These are phyloP conservation scores for Pelargonium myrrhifolium DNA, from an alignment of 441 rosid genomes.

Conservation along the genomic window DNA sequence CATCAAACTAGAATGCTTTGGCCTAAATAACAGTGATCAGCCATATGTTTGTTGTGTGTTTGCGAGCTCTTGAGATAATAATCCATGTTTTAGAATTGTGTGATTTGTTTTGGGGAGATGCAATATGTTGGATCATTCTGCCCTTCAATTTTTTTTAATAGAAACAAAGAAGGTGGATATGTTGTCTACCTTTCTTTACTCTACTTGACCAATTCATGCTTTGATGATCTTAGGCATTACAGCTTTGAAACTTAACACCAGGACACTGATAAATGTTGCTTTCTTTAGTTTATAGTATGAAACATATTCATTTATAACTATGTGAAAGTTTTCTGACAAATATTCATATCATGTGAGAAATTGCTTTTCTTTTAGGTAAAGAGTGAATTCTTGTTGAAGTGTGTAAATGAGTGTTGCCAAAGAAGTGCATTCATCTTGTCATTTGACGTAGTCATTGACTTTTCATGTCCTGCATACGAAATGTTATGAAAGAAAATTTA, in stretches of 20 bases:
- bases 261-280: background rate
- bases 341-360: too few species aligned
- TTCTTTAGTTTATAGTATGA: background rate
- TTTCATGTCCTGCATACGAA: background rate
- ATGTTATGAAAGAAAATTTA: background rate
- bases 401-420: too few species aligned
- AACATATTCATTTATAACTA: background rate
- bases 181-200: too few species aligned
- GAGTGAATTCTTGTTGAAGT: too few species aligned
- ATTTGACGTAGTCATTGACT: too few species aligned
- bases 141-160: background rate
- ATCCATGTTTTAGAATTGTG: too few species aligned
- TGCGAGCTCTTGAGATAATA: too few species aligned
- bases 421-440: too few species aligned
- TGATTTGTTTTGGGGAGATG: background rate
- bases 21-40: background rate
- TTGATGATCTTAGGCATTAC: background rate
- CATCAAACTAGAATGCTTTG: background rate
- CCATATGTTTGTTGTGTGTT: background rate
- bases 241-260: too few species aligned
- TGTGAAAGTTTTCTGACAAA: background rate
- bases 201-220: background rate
- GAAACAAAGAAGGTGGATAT: too few species aligned
- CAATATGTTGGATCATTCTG: background rate
- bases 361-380: too few species aligned